Evolutionary conservation across 768 basidiomycete genomes (phyloP), one percentile per base, ranked within the genome.

Genomic region (Russula earlei): DNA sequence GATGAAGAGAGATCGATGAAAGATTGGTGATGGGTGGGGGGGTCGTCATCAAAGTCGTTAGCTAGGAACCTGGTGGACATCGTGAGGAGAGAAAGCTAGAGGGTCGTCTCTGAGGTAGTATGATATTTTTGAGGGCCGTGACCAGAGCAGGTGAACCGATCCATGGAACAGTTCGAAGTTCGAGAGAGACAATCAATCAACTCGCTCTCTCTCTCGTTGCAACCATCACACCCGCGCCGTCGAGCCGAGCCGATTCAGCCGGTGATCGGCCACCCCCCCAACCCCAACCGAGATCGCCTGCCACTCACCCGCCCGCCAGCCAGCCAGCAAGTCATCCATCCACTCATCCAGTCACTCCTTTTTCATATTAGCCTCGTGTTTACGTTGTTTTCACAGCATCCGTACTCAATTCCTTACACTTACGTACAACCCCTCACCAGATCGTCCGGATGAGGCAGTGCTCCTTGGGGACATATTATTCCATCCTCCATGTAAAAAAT

Each of bases 1-100:
- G 19, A 64, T 59, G 55, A 71, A 2, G 77, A 73, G 47, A 79
- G 65, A 67, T 79, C 75, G 43, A 79, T 76, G 62, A 78, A 77
- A 31, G 78, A 79, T 54, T 69, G 67, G 58, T 65, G 68, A 59
- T 27, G 17, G 5, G 59, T 45, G 52, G 19, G 29, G 4, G 52
- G 51, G 29, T 55, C 49, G 34, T 33, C 49, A 14, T 36, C 51
- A 34, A 49, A 31, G 36, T 29, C 46, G 42, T 45, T 29, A 49
- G 44, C 44, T 17, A 59, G 40, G 53, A 54, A 33, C 27, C 20
- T 17, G 41, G 33, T 20, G n/a, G 55, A n/a, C 55, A 56, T 56
- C 6, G 33, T 44, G 48, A 24, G 19, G 19, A 49, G 36, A 49
- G 34, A 25, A 15, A 24, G 34, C 27, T 10, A n/a, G 17, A 5